A percentile compares a stretch with the other conserved stretches of the same genome.
These are phyloP conservation scores for Venturia pyrina DNA, from an alignment of 2,329 filamentous ascomycete species.

Conservation along the genomic window DNA sequence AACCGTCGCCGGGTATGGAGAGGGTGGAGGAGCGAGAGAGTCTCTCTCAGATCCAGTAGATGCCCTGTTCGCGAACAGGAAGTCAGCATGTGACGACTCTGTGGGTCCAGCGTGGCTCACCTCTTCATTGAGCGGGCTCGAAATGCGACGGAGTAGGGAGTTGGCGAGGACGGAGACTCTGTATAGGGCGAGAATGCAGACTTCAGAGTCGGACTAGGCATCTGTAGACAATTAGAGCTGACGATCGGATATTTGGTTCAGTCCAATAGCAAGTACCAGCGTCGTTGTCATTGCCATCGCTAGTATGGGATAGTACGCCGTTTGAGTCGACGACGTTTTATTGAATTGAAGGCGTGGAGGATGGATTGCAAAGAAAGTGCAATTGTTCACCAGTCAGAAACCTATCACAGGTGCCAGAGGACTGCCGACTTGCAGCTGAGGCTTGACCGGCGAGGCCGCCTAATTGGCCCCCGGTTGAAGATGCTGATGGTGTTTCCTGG, in stretches of 20 bases:
- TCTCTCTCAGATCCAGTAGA: slow-evolving; percentile 35
- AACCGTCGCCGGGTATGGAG: slow-evolving; percentile 52
- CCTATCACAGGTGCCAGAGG: slow-evolving; percentile 5
- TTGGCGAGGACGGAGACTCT: slow-evolving; percentile 40
- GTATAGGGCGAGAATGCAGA: slow-evolving; percentile 42
- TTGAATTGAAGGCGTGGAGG: neutral
- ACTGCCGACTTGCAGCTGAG: neutral
- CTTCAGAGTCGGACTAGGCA: slow-evolving; percentile 21
- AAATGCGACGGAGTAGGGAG: slow-evolving; percentile 32
- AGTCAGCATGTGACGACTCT: slow-evolving; percentile 19
- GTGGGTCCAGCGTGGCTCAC: slow-evolving; percentile 21
- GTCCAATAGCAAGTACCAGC: slow-evolving; percentile 9
- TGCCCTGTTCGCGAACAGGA: slow-evolving; percentile 20
- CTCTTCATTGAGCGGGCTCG: slow-evolving; percentile 23
- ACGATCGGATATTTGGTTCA: neutral
- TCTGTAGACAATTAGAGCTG: slow-evolving; percentile 9
- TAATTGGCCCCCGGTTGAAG: neutral
- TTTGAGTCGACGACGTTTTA: neutral
- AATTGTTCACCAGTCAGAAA: neutral
- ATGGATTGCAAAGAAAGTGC: neutral
- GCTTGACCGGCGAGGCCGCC: slow-evolving; percentile 5
- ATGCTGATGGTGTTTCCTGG: neutral
- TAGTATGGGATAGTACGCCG: neutral
- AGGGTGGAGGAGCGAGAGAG: slow-evolving; percentile 37
- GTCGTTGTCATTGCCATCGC: slow-evolving; percentile 12